phyloP scores from a whole-genome alignment of 805 yeast species.

The Wickerhamiella parazyma region DNA sequence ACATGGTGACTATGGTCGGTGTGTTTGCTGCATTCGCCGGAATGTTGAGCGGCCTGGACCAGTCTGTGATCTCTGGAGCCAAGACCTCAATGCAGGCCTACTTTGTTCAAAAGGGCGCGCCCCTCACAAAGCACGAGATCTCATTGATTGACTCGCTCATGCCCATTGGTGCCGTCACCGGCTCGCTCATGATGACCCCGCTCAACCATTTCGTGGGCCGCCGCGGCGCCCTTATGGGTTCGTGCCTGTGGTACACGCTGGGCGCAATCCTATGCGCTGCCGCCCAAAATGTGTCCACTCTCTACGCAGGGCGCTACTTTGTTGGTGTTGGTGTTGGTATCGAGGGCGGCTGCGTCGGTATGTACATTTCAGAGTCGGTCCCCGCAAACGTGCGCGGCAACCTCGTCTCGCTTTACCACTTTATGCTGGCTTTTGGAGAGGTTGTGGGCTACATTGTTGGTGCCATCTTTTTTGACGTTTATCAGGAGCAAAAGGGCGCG shows the following conservation, averaged over 20 bases:
- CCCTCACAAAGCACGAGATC: constrained; percentile 30
- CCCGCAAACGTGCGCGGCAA: constrained; percentile 47
- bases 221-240: constrained; percentile 37
- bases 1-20: constrained; percentile 38
- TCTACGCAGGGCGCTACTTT: constrained; percentile 47
- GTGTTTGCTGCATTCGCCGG: constrained; percentile 51
- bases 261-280: constrained; percentile 51
- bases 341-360: constrained; percentile 51
- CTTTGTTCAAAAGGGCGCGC: constrained; percentile 23
- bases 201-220: constrained; percentile 43
- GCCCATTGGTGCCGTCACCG: constrained; percentile 57
- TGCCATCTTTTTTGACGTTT: constrained; percentile 38
- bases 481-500: constrained; percentile 34
- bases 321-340: constrained; percentile 54
- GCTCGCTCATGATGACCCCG: constrained; percentile 47
- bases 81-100: constrained; percentile 31
- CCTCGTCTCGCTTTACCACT: constrained; percentile 48
- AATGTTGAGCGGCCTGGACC: constrained; percentile 51
- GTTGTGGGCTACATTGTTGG: constrained; percentile 50
- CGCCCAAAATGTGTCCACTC: constrained; percentile 31
- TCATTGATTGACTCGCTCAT: constrained; percentile 45
- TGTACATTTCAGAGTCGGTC: constrained; percentile 46
- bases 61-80: constrained; percentile 54
- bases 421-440: constrained; percentile 54
- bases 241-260: constrained; percentile 46